Evolutionary conservation across 495 filamentous ascomycete genomes (phyloP).

Genomic region (Apiosordaria backusii): DNA sequence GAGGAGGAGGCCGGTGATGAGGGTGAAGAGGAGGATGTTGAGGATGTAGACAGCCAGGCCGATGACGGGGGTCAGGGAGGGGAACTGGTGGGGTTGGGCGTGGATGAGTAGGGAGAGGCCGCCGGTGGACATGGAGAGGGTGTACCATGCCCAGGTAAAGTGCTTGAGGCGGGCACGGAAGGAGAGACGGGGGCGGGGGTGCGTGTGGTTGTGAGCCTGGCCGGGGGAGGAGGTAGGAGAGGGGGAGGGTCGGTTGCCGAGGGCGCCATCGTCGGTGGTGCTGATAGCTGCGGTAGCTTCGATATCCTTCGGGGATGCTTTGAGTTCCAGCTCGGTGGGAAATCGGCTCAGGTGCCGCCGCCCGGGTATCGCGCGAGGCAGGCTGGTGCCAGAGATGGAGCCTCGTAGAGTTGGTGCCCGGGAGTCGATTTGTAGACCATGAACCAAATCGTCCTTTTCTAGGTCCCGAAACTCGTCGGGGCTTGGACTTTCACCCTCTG

Average conservation of each 20-base stretch:
- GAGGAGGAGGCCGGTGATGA: slow-evolving; percentile 49
- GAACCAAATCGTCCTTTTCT: neutral
- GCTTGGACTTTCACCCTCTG: neutral
- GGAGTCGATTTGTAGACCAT: neutral
- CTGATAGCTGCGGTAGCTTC: neutral
- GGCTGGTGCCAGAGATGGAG: neutral
- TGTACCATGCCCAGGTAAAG: slow-evolving; percentile 75
- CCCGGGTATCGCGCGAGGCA: neutral
- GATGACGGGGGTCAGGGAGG: slow-evolving; percentile 52
- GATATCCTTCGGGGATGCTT: neutral
- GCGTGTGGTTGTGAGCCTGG: neutral
- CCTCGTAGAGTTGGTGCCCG: neutral
- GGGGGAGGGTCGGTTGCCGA: neutral
- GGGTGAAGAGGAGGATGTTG: slow-evolving; percentile 58
- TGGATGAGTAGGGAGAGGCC: slow-evolving; percentile 60
- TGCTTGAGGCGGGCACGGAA: slow-evolving; percentile 51
- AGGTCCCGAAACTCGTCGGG: neutral
- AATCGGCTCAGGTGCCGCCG: neutral
- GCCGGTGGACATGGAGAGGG: slow-evolving; percentile 64
- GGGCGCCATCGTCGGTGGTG: neutral
- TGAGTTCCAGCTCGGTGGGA: neutral
- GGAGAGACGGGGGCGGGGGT: slow-evolving; percentile 16
- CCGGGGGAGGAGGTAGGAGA: neutral
- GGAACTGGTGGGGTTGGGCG: slow-evolving; percentile 56
- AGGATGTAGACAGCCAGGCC: slow-evolving; percentile 60